These are phyloP conservation scores for Zea mays DNA, from an alignment of 176 grass and related monocot species.

Conservation along the genomic window DNA sequence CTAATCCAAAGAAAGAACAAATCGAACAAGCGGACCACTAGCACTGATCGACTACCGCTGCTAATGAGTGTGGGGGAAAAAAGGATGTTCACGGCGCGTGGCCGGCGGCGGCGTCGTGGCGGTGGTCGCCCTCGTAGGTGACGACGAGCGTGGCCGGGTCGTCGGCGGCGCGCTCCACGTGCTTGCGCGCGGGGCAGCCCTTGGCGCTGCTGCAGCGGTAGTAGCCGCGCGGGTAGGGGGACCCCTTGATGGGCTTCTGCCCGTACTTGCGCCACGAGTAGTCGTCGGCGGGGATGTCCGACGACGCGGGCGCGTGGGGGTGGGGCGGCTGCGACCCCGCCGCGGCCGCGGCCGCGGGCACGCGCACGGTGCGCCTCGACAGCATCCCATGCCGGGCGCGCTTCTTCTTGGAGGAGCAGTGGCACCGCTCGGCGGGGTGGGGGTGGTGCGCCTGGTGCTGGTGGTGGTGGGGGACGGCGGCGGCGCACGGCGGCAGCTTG, in stretches of 20 bases:
- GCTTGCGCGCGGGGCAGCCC: conserved; percentile 80
- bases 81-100: neutral
- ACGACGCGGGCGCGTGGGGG: neutral
- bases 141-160: conserved; percentile 74
- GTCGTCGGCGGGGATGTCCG: conserved; percentile 72
- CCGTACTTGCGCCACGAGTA: conserved; percentile 91
- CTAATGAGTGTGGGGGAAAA: too few species aligned
- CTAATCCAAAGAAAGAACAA: conserved; percentile 10
- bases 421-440: conserved; percentile 39
- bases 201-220: conserved; percentile 76
- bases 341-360: conserved; percentile 30
- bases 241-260: conserved; percentile 95
- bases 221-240: conserved; percentile 77
- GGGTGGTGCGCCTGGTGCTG: neutral
- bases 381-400: conserved; percentile 21
- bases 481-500: conserved; percentile 31
- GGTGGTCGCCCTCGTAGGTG: conserved; percentile 80
- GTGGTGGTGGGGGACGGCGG: neutral
- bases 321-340: too few species aligned
- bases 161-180: conserved; percentile 80
- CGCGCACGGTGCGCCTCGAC: conserved; percentile 41
- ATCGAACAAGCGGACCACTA: neutral
- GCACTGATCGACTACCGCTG: neutral
- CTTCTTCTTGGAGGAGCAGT: conserved; percentile 57
- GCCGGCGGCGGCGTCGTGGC: conserved; percentile 28